These are phyloP conservation scores for Erysimum cheiri DNA, from an alignment of 441 rosid species.

Conservation along the genomic window DNA sequence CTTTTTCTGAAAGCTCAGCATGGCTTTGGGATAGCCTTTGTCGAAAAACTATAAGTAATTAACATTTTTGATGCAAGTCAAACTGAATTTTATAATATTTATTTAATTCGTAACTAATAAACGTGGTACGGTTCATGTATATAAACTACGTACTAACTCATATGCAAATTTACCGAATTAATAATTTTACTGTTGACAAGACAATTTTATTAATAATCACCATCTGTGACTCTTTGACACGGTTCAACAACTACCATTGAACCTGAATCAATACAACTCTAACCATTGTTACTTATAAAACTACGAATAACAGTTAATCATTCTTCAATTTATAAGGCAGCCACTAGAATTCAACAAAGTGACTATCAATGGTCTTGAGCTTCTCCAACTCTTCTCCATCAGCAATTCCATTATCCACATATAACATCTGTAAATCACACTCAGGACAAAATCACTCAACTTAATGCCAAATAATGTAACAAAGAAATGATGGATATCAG, in stretches of 20 bases:
- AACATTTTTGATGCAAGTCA: not conserved
- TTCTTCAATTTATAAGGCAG: not conserved
- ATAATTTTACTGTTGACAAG: not conserved
- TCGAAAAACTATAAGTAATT: no score
- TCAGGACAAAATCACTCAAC: conserved; percentile 1
- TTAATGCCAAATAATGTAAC: not conserved
- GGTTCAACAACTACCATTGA: conserved; percentile 47
- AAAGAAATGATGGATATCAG: conserved; percentile 5
- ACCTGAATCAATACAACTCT: conserved; percentile 37
- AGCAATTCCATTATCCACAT: conserved; percentile 76
- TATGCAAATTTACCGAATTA: not conserved
- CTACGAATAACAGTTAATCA: no score
- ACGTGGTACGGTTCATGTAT: not conserved
- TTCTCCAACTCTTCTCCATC: conserved; percentile 70
- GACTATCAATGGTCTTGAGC: conserved; percentile 70
- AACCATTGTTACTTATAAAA: not conserved
- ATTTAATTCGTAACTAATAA: not conserved
- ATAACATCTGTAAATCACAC: conserved; percentile 63
- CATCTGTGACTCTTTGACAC: conserved; percentile 16
- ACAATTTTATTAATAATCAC: conserved; percentile 27
- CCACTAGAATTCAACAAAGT: conserved; percentile 55
- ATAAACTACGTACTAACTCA: not conserved
- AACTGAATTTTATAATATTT: not conserved
- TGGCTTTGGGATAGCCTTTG: no score
- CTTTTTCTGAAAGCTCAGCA: no score